Evolutionary conservation across 169 alveolate genomes (phyloP).

Genomic region (Eimeria brunetti): DNA sequence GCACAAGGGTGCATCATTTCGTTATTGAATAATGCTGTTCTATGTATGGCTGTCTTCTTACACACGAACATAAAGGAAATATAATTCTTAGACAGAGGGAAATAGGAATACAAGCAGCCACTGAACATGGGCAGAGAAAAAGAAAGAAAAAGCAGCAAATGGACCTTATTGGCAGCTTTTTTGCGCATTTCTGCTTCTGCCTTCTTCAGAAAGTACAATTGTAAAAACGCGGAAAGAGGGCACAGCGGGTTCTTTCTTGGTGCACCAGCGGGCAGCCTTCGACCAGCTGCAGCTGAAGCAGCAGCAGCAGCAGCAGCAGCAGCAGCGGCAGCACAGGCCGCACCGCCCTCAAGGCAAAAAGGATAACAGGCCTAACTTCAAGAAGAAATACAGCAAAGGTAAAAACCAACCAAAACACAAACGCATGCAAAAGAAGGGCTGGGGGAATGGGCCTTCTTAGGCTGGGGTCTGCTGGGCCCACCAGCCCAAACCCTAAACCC

Average conservation of each 20-base stretch:
- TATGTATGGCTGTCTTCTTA: too few relatives aligned
- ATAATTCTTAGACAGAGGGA: too few relatives aligned
- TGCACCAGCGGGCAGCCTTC: slow-evolving; percentile 66
- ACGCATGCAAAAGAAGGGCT: not conserved
- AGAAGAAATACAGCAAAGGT: not conserved
- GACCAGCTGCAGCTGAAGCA: slow-evolving; percentile 41
- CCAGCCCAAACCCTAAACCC: slow-evolving; percentile 22
- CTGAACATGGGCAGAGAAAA: not conserved
- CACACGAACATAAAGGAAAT: too few relatives aligned
- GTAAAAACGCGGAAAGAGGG: not conserved
- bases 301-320: slow-evolving; percentile 7
- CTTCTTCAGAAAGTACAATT: slow-evolving; percentile 21
- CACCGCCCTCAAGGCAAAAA: not conserved
- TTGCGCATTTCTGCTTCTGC: not conserved
- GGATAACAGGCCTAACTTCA: not conserved
- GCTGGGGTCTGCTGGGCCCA: not conserved
- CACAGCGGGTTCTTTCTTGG: slow-evolving; percentile 11
- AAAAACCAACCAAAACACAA: not conserved
- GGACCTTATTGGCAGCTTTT: not conserved
- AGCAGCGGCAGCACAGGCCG: not conserved
- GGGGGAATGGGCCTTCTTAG: slow-evolving; percentile 1
- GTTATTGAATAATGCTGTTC: too few relatives aligned
- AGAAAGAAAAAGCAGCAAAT: not conserved
- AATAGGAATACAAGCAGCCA: not conserved
- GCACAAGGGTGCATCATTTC: too few relatives aligned